These are phyloP conservation scores for Termitomyces sp. DNA, from an alignment of 768 basidiomycete species.

Conservation along the genomic window DNA sequence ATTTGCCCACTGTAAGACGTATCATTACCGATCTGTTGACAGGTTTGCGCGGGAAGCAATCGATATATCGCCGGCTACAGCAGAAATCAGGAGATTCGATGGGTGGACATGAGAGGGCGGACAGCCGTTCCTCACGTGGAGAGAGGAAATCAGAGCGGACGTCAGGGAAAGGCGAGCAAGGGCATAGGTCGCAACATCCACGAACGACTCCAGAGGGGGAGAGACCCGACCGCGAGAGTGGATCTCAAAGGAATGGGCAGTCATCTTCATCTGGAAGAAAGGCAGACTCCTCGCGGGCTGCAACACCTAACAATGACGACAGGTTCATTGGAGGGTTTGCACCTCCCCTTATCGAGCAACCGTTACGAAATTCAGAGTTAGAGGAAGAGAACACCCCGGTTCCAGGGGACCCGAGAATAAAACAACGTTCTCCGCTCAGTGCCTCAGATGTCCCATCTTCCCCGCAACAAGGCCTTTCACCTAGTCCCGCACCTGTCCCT, in stretches of 20 bases:
- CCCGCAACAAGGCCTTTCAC: conserved; percentile 2
- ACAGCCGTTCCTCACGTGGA: conserved; percentile 52
- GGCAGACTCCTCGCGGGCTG: conserved; percentile 23
- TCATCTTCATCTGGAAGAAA: conserved; percentile 36
- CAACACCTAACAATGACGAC: conserved; percentile 27
- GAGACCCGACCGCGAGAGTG: conserved; percentile 31
- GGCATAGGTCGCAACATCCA: conserved; percentile 45
- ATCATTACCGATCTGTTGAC: conserved; percentile 93
- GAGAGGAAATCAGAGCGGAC: conserved; percentile 27
- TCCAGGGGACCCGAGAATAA: conserved; percentile 5
- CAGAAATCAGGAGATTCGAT: conserved; percentile 40
- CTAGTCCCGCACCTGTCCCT: conserved; percentile 2
- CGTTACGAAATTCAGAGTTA: conserved; percentile 6
- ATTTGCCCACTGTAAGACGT: conserved; percentile 84
- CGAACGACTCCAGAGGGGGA: conserved; percentile 36
- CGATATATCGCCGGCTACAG: conserved; percentile 72
- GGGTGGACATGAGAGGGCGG: conserved; percentile 44
- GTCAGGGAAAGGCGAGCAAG: conserved; percentile 30
- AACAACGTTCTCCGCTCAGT: conserved; percentile 6
- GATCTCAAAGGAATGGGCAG: conserved; percentile 33
- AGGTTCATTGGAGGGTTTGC: conserved; percentile 51
- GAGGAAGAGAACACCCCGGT: conserved; percentile 13
- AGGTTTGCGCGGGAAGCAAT: conserved; percentile 90
- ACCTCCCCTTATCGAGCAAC: conserved; percentile 13
- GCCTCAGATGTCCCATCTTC: conserved; percentile 1